Percentiles rank a stretch among this genome's conserved stretches.
phyloP scores from a whole-genome alignment of 2,329 filamentous ascomycete species.

The Fusarium austroafricanum region DNA sequence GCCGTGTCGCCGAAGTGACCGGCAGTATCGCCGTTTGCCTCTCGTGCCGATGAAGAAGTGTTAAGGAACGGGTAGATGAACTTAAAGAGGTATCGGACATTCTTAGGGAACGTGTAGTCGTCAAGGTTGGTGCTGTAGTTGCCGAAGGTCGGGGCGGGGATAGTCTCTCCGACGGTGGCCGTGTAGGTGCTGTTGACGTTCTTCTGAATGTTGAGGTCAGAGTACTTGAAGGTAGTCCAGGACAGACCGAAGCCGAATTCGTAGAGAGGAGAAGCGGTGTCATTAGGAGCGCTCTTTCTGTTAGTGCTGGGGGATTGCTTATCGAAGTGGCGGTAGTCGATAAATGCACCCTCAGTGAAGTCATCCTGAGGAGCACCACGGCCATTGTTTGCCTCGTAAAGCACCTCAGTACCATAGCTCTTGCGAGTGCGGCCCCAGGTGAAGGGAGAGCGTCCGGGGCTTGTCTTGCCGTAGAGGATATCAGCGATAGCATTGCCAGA shows the following conservation, averaged over 20 bases:
- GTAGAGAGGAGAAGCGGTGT: conserved; percentile 70
- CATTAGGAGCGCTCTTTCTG: conserved; percentile 31
- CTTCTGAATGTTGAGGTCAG: conserved; percentile 70
- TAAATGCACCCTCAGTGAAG: conserved; percentile 82
- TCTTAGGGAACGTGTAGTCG: conserved; percentile 76
- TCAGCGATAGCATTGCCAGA: conserved; percentile 83
- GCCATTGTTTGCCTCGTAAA: conserved; percentile 77
- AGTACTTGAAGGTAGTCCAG: conserved; percentile 83
- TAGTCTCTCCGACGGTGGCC: conserved; percentile 71
- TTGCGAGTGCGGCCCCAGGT: conserved; percentile 77
- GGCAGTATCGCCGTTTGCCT: conserved; percentile 65
- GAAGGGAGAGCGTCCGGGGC: conserved; percentile 83
- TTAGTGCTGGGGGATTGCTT: conserved; percentile 55
- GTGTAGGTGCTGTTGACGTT: conserved; percentile 63
- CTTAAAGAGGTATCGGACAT: conserved; percentile 62
- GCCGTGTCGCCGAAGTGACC: conserved; percentile 67
- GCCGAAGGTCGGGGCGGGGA: conserved; percentile 72
- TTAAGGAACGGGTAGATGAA: conserved; percentile 81
- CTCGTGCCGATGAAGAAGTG: conserved; percentile 66
- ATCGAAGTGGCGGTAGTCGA: conserved; percentile 78
- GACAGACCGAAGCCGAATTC: conserved; percentile 85
- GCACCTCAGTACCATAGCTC: conserved; percentile 76
- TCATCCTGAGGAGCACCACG: conserved; percentile 74
- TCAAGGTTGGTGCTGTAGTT: conserved; percentile 70
- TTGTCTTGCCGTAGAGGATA: conserved; percentile 84